phyloP scores from a whole-genome alignment of 768 basidiomycete species.

The Trametes elegans region DNA sequence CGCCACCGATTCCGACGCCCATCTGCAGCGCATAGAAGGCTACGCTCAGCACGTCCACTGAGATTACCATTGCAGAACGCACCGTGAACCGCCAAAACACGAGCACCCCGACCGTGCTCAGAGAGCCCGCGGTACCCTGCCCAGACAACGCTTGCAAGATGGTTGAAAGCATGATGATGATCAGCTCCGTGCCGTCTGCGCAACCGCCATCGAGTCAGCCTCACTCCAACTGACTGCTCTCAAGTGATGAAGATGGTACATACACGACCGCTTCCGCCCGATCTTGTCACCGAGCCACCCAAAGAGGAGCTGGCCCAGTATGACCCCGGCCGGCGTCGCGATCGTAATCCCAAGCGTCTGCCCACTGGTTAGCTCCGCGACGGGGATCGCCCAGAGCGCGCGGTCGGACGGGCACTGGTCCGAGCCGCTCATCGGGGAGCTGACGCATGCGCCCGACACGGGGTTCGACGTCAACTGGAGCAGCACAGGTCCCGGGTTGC shows the following conservation, averaged over 20 bases:
- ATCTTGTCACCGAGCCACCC: conserved; percentile 45
- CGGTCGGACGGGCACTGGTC: not conserved
- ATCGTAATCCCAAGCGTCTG: conserved; percentile 48
- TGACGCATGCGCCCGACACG: not conserved
- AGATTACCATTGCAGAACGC: conserved; percentile 12
- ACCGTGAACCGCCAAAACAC: conserved; percentile 47
- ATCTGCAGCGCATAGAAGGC: conserved; percentile 9
- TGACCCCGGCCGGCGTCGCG: conserved; percentile 40
- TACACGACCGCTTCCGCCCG: conserved; percentile 40
- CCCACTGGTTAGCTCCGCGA: conserved; percentile 34
- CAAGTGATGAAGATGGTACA: not conserved
- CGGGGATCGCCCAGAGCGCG: too few relatives aligned
- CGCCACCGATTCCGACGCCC: conserved; percentile 44
- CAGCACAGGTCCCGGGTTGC: not conserved
- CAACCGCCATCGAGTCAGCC: not conserved
- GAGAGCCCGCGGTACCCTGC: conserved; percentile 29
- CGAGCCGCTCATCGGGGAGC: not conserved
- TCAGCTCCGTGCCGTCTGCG: conserved; percentile 46
- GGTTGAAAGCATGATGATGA: conserved; percentile 39
- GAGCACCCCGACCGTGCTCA: conserved; percentile 41
- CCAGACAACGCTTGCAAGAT: conserved; percentile 40
- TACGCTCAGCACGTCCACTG: not conserved
- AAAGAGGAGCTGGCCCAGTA: conserved; percentile 43
- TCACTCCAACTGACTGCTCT: too few relatives aligned
- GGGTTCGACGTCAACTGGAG: not conserved